Evolutionary conservation across 1,284 basidiomycete species (phyloP).

Genomic region (Entoloma clypeatum): DNA sequence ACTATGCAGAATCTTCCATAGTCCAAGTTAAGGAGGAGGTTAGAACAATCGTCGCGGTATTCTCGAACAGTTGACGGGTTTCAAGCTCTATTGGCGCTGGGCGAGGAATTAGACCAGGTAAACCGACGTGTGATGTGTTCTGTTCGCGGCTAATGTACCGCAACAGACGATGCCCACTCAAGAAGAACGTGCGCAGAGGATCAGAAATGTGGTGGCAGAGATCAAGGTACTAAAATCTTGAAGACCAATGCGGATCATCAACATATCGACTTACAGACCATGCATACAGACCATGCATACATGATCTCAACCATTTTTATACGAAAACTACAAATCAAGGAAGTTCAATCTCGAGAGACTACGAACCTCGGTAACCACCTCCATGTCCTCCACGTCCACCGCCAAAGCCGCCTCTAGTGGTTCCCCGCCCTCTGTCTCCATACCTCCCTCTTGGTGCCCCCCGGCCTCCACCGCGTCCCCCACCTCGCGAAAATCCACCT

Average conservation of each 20-base stretch:
- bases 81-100: slow-evolving; percentile 35
- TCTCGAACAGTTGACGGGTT: slow-evolving; percentile 26
- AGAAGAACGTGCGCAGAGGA: slow-evolving; percentile 38
- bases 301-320: slow-evolving; percentile 1
- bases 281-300: not conserved
- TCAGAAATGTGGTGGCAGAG: slow-evolving; percentile 40
- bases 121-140: not conserved
- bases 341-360: slow-evolving; percentile 11
- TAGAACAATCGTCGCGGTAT: slow-evolving; percentile 11
- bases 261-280: not conserved
- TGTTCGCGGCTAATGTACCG: slow-evolving; percentile 6
- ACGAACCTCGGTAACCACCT: slow-evolving; percentile 46
- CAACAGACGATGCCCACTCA: slow-evolving; percentile 44
- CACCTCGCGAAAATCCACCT: slow-evolving; percentile 39
- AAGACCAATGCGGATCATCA: slow-evolving; percentile 9
- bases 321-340: not conserved
- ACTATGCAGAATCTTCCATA: not conserved
- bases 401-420: slow-evolving; percentile 25
- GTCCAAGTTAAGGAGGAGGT: not conserved
- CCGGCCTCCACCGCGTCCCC: slow-evolving; percentile 41
- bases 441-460: slow-evolving; percentile 41
- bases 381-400: slow-evolving; percentile 29
- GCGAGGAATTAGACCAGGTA: slow-evolving; percentile 53
- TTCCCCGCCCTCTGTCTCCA: slow-evolving; percentile 34
- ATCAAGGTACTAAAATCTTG: slow-evolving; percentile 45